Base-by-base conservation (phyloP, 345 rosid species). In the Citrus cavaleriei region DNA sequence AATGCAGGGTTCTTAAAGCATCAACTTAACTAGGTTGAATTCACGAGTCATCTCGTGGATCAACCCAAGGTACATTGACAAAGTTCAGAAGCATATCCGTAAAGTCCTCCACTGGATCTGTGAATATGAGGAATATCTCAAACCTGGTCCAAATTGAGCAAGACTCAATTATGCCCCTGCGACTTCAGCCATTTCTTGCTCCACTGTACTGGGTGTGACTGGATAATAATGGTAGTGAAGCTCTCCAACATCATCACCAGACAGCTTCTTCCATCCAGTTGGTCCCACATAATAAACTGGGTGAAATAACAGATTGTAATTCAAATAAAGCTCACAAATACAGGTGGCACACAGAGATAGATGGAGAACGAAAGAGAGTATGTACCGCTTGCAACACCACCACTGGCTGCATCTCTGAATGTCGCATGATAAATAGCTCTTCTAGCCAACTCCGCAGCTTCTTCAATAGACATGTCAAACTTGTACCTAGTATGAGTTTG, bases 361-460 rank as follows among this genome's bases (percentile, higher is more conserved):
- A 64, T 35, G 25, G 60, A 71, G 61, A 67, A 62, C 38, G 61
- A 73, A 79, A 65, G 64, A 80, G 86, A 75, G 70, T 66, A 32
- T 4, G 61, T 90, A 97, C 98, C 98, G 84, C 99, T 97, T 57
- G 97, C 99, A 60, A 97, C 98, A 77, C 99, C 99, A 84, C 99
- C 99, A 87, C 99, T 97, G 82, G 99, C 98, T 68, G 95, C 99
- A 84, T 97, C 99, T 32, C 99, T 90, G 89, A 93, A 97, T 55
- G 99, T 96, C 12, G 99, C 99, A 81, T 94, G 99, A 84, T 97
- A 97, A 81, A 97, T 97, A 79, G 98, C 84, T 83, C 99, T 91
- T 82, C 97, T 87, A 54, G 97, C 99, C 87, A 97, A 84, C 84
- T 97, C 99, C 1, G 93, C 90, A 65, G 99, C 99, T 86, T 97